Evolutionary conservation across 805 yeast species (phyloP).

Genomic region (Wickerhamomyces rabaulensis): DNA sequence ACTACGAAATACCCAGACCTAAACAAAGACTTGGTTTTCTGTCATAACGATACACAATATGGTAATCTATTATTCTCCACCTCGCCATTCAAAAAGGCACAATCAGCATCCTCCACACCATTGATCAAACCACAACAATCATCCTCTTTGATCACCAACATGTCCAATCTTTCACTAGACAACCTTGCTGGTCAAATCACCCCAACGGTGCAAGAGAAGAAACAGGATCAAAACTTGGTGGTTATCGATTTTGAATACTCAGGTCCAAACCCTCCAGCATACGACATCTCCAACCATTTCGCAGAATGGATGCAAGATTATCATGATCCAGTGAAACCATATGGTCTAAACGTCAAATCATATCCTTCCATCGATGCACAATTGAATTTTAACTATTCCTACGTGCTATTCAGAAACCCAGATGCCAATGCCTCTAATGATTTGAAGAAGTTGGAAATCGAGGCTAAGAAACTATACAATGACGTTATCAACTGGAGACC

Average conservation of each 20-base stretch:
- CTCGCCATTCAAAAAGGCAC: constrained; percentile 37
- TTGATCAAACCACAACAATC: constrained; percentile 1
- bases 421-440: constrained; percentile 6
- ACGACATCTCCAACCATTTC: constrained; percentile 88
- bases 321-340: constrained; percentile 38
- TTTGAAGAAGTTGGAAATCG: constrained; percentile 30
- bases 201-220: constrained; percentile 32
- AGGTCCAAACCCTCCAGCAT: constrained; percentile 85
- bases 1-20: constrained; percentile 41
- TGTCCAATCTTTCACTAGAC: constrained; percentile 21
- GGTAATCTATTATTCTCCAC: constrained; percentile 73
- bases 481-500: constrained; percentile 78
- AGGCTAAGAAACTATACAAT: constrained; percentile 49
- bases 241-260: constrained; percentile 97
- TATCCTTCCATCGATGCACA: constrained; percentile 72
- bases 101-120: neutral
- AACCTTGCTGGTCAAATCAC: constrained; percentile 22
- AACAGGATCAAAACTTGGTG: constrained; percentile 68
- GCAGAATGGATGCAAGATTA: constrained; percentile 98
- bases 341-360: constrained; percentile 45
- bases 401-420: constrained; percentile 52
- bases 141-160: constrained; percentile 7
- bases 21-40: constrained; percentile 58
- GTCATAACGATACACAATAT: constrained; percentile 96
- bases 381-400: constrained; percentile 68